phyloP scores from a whole-genome alignment of 768 basidiomycete genomes.

The Boletus pseudo-olivaceus region DNA sequence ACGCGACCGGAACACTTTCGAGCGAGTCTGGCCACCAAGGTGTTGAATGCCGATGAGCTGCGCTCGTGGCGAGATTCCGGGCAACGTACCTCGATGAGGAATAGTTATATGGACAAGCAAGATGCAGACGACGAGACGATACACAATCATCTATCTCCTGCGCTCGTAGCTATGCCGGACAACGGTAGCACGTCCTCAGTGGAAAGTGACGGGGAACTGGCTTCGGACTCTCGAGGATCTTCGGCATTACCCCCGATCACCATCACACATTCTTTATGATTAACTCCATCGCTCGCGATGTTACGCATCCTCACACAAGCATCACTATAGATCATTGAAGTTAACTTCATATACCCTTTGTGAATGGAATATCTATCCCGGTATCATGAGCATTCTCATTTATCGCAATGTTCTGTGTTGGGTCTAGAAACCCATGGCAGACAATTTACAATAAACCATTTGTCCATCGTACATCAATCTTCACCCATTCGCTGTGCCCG shows the following conservation, averaged over 20 bases:
- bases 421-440: conserved; percentile 1
- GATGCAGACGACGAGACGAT: conserved; percentile 32
- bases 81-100: conserved; percentile 13
- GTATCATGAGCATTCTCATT: conserved; percentile 12
- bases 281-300: conserved; percentile 1
- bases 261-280: conserved; percentile 38
- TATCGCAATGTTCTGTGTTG: conserved; percentile 4
- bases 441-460: neutral
- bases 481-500: conserved; percentile 67
- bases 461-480: conserved; percentile 30
- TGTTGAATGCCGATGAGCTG: conserved; percentile 71
- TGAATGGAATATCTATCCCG: conserved; percentile 14
- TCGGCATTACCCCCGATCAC: conserved; percentile 41
- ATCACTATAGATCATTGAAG: conserved; percentile 24
- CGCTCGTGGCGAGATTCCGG: conserved; percentile 51
- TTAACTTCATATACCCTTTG: conserved; percentile 27
- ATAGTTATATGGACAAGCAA: conserved; percentile 15
- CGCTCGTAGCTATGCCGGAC: conserved; percentile 19
- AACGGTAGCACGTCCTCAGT: conserved; percentile 13
- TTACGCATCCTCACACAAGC: conserved; percentile 11
- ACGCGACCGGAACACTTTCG: conserved; percentile 51
- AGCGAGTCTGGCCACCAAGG: conserved; percentile 53
- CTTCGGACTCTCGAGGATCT: conserved; percentile 11
- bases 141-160: conserved; percentile 12
- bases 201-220: conserved; percentile 29